phyloP scores from a whole-genome alignment of 768 basidiomycete genomes.

The Trametopsis cervina region DNA sequence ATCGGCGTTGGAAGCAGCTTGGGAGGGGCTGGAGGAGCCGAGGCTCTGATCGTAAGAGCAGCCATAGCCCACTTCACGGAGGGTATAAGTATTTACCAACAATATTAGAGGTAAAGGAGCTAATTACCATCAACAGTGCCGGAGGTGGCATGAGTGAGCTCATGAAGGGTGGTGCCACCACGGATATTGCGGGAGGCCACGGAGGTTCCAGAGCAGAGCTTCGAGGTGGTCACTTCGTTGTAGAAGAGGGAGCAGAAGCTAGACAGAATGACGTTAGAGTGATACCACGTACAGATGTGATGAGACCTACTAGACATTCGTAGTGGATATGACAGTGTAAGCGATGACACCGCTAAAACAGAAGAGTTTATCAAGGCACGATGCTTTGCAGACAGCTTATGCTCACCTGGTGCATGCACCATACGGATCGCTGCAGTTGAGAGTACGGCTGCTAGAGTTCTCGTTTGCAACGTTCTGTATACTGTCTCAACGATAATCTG shows the following conservation, averaged over 20 bases:
- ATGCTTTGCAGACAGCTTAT: not conserved
- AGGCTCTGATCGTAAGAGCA: conserved; percentile 30
- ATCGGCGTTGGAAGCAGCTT: conserved; percentile 34
- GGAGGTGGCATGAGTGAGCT: conserved; percentile 38
- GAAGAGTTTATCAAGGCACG: not conserved
- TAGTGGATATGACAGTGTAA: conserved; percentile 39
- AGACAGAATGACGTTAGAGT: not conserved
- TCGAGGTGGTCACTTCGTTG: conserved; percentile 32
- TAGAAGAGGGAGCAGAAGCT: conserved; percentile 40
- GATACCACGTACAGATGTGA: not conserved
- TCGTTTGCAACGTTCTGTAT: conserved; percentile 31
- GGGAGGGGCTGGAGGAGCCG: conserved; percentile 17
- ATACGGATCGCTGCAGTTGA: conserved; percentile 36
- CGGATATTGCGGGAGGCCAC: conserved; percentile 39
- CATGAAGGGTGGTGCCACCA: conserved; percentile 41
- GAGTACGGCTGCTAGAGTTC: conserved; percentile 33
- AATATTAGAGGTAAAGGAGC: conserved; percentile 11
- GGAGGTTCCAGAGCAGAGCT: conserved; percentile 36
- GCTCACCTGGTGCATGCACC: conserved; percentile 18
- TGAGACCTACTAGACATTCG: conserved; percentile 32
- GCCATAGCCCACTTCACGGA: conserved; percentile 9
- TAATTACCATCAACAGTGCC: conserved; percentile 29
- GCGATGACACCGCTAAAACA: conserved; percentile 31
- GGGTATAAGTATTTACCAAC: conserved; percentile 30
- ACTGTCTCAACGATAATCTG: not conserved